Conservation (phyloP, 2,329 filamentous ascomycete genomes). For the Aspergillus proliferans region DNA sequence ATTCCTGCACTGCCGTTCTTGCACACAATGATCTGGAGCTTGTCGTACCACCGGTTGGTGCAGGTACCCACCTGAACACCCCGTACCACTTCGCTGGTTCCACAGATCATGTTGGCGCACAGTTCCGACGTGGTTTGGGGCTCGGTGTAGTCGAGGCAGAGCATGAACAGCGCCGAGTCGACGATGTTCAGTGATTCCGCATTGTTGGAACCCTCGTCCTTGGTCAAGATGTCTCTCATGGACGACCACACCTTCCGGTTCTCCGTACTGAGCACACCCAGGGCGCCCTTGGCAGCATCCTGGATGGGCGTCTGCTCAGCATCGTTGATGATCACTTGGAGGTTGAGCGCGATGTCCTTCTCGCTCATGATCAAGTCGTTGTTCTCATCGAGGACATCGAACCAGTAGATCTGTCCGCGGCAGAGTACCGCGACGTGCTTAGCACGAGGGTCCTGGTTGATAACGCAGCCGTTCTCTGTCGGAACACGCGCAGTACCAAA, state of each 20-base stretch:
- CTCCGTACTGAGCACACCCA: constrained; percentile 91
- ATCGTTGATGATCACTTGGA: constrained; percentile 88
- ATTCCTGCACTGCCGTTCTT: constrained; percentile 97
- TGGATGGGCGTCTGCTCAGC: constrained; percentile 83
- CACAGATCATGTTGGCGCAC: constrained; percentile 98
- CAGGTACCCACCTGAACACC: constrained; percentile 96
- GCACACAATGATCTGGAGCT: constrained; percentile 97
- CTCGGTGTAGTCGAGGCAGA: constrained; percentile 90
- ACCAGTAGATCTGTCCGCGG: constrained; percentile 97
- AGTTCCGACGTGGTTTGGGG: constrained; percentile 72
- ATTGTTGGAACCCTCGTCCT: constrained; percentile 85
- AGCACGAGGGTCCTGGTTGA: constrained; percentile 87
- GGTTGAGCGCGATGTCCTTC: constrained; percentile 82
- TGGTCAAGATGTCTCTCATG: constrained; percentile 76
- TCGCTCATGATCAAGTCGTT: constrained; percentile 96
- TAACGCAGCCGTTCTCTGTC: constrained; percentile 89
- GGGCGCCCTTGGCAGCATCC: constrained; percentile 87
- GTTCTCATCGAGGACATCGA: constrained; percentile 91
- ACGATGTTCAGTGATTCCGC: constrained; percentile 93
- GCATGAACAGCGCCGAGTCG: constrained; percentile 84
- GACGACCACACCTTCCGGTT: constrained; percentile 96
- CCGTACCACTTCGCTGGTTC: constrained; percentile 82
- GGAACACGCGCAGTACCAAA: constrained; percentile 94
- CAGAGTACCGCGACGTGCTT: constrained; percentile 92
- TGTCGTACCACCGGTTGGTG: constrained; percentile 98